phyloP scores from a whole-genome alignment of 352 stramenopile species.

The Aphanomyces astaci region DNA sequence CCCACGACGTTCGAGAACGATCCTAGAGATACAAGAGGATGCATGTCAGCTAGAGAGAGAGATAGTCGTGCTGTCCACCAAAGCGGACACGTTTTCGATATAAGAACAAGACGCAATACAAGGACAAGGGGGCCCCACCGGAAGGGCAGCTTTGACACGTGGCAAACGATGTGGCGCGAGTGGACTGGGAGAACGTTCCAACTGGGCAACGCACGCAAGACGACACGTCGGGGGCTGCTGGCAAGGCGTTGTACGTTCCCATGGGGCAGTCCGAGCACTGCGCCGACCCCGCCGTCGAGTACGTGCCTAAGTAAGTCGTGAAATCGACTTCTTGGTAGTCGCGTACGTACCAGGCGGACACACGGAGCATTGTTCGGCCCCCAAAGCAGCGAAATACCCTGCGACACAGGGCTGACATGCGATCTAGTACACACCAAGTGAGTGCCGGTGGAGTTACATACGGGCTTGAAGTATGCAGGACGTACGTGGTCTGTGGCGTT shows the following conservation, averaged over 20 bases:
- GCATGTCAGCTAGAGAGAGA: too few species aligned
- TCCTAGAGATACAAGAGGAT: conserved; percentile 3
- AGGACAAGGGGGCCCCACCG: background rate
- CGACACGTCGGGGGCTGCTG: background rate
- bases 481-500: conserved; percentile 10
- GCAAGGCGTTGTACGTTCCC: conserved; percentile 3
- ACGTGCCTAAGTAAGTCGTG: too few species aligned
- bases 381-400: conserved; percentile 5
- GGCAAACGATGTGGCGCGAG: background rate
- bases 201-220: conserved; percentile 4
- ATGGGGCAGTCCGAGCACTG: conserved; percentile 7
- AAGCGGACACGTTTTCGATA: too few species aligned
- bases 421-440: conserved; percentile 8
- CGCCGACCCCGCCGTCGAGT: background rate
- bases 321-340: too few species aligned
- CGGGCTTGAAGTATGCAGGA: background rate
- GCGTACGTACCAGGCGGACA: conserved; percentile 2
- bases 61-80: too few species aligned
- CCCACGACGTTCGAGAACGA: background rate
- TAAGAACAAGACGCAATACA: background rate
- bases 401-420: conserved; percentile 12
- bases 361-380: background rate
- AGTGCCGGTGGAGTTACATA: background rate
- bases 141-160: conserved; percentile 1
- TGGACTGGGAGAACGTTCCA: conserved; percentile 2